Conservation (phyloP, 225 moss, liverwort and hornwort genomes). For the Bryum argenteum region DNA sequence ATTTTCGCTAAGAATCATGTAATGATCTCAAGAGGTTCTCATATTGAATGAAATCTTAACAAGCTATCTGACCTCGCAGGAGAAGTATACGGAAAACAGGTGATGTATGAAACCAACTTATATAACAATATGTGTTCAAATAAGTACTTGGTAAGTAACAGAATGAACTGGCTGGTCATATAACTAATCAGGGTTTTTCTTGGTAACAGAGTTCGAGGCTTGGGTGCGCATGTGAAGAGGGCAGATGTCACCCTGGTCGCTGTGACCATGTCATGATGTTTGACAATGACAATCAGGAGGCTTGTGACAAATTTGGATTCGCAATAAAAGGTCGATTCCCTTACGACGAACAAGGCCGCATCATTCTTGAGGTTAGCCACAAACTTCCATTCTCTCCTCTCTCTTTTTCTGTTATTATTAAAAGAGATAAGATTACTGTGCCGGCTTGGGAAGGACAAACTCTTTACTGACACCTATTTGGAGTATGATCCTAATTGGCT, state of each 20-base stretch:
- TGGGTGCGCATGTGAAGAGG: slow-evolving; percentile 65
- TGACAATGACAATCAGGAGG: slow-evolving; percentile 73
- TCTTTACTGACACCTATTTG: neutral
- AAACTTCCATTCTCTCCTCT: neutral
- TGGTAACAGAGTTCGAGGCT: slow-evolving; percentile 68
- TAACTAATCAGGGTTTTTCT: neutral
- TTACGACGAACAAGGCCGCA: slow-evolving; percentile 69
- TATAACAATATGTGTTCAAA: neutral
- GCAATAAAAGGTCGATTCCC: slow-evolving; percentile 73
- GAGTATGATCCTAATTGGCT: neutral
- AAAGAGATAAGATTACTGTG: no score
- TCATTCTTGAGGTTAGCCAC: slow-evolving; percentile 67
- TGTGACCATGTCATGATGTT: slow-evolving; percentile 87
- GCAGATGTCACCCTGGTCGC: slow-evolving; percentile 47
- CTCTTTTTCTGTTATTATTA: neutral
- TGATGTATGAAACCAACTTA: slow-evolving; percentile 9
- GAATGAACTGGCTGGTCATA: neutral
- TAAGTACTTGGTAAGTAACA: neutral
- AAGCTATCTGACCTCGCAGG: slow-evolving; percentile 9
- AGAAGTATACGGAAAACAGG: slow-evolving; percentile 4
- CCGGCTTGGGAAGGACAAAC: neutral
- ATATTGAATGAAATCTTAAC: slow-evolving; percentile 24
- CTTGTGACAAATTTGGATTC: slow-evolving; percentile 62
- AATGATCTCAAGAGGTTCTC: slow-evolving; percentile 26
- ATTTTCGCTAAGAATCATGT: slow-evolving; percentile 26